These are phyloP conservation scores for Metarhizium robertsii DNA, from an alignment of 2,329 filamentous ascomycete species.

Conservation along the genomic window DNA sequence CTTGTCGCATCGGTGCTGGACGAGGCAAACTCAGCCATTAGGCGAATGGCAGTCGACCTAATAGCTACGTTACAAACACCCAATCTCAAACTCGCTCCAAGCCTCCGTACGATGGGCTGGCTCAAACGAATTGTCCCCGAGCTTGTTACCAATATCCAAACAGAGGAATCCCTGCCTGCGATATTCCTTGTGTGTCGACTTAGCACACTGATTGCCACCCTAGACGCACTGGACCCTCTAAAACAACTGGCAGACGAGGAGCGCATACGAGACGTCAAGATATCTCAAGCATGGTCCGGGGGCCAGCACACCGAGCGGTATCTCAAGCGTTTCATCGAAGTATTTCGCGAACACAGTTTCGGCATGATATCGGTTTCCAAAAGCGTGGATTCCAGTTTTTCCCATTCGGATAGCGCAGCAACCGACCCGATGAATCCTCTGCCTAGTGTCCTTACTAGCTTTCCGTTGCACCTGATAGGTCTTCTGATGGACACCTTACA, in stretches of 20 bases:
- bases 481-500: constrained; percentile 70
- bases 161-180: constrained; percentile 65
- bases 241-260: constrained; percentile 87
- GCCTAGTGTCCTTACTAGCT: constrained; percentile 71
- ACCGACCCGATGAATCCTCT: constrained; percentile 43
- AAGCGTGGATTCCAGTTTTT: constrained; percentile 53
- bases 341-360: constrained; percentile 96
- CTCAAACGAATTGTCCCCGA: constrained; percentile 80
- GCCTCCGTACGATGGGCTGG: constrained; percentile 87
- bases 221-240: constrained; percentile 77
- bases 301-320: constrained; percentile 93
- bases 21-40: constrained; percentile 82
- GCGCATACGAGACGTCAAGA: constrained; percentile 37
- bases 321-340: constrained; percentile 90
- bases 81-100: constrained; percentile 76
- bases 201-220: constrained; percentile 66
- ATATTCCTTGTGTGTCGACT: constrained; percentile 83
- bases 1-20: constrained; percentile 62
- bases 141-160: constrained; percentile 30
- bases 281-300: constrained; percentile 44
- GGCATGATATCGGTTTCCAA: constrained; percentile 91
- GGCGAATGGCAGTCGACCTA: constrained; percentile 77
- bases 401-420: constrained; percentile 8
- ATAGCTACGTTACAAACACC: constrained; percentile 68
- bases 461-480: constrained; percentile 73